Evolutionary conservation across 1,284 basidiomycete species (phyloP).

Genomic region (Sphaerobolus stellatus): DNA sequence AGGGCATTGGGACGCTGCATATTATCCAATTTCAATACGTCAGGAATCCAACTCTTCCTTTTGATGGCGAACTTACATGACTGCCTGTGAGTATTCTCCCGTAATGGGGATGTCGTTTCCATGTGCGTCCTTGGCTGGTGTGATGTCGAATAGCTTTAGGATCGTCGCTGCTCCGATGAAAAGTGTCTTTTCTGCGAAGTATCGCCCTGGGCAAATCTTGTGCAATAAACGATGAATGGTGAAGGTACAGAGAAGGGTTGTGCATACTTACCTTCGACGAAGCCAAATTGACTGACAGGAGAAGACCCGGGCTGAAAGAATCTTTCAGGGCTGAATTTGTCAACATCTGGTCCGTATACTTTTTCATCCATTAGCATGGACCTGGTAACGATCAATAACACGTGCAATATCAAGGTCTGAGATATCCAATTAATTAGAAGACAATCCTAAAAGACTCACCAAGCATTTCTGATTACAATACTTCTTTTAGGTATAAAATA

Average conservation of each 20-base stretch:
- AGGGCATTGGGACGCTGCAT: not conserved
- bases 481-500: conserved; percentile 38
- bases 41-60: not conserved
- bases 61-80: not conserved
- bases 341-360: not conserved
- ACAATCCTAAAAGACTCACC: conserved; percentile 21
- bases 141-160: conserved; percentile 29
- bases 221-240: not conserved
- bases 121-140: conserved; percentile 24
- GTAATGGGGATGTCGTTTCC: conserved; percentile 26
- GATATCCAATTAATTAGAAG: too few relatives aligned
- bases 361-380: too few relatives aligned
- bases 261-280: conserved; percentile 6
- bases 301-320: not conserved
- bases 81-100: conserved; percentile 6
- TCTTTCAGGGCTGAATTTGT: conserved; percentile 3
- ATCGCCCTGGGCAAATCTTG: conserved; percentile 30
- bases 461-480: conserved; percentile 32
- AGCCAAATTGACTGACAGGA: conserved; percentile 1
- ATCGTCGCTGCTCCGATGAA: conserved; percentile 33
- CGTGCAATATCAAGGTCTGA: too few relatives aligned
- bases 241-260: not conserved
- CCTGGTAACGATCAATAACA: too few relatives aligned
- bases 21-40: not conserved
- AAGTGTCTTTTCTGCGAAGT: conserved; percentile 32